Evolutionary conservation across 2,329 filamentous ascomycete species (phyloP).

Genomic region (Paecilomyces sp.): DNA sequence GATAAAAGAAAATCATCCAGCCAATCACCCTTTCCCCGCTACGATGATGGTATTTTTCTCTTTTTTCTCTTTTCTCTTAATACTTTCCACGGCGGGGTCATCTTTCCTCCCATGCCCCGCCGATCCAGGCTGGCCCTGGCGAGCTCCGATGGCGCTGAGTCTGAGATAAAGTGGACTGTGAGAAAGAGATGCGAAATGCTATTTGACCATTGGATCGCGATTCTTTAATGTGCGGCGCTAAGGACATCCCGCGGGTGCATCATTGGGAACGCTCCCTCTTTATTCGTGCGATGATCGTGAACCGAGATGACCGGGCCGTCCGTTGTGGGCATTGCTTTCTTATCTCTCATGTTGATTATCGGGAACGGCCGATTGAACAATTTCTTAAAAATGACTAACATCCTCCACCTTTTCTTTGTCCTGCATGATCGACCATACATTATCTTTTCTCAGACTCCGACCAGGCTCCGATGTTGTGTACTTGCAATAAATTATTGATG

Average conservation of each 20-base stretch:
- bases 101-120: neutral
- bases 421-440: neutral
- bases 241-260: neutral
- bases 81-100: neutral
- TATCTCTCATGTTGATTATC: neutral
- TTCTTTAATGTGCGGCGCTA: neutral
- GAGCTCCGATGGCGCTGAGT: neutral
- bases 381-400: neutral
- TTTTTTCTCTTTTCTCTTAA: neutral
- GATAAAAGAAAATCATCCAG: neutral
- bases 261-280: neutral
- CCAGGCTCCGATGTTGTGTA: neutral
- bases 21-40: neutral
- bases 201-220: neutral
- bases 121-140: neutral
- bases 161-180: neutral
- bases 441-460: neutral
- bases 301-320: neutral
- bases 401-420: neutral
- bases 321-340: neutral
- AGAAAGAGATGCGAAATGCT: neutral
- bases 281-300: neutral
- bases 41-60: neutral
- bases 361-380: neutral
- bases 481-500: neutral